Evolutionary conservation across 2,329 filamentous ascomycete species (phyloP).

Genomic region (Paraphoma chrysanthemicola): DNA sequence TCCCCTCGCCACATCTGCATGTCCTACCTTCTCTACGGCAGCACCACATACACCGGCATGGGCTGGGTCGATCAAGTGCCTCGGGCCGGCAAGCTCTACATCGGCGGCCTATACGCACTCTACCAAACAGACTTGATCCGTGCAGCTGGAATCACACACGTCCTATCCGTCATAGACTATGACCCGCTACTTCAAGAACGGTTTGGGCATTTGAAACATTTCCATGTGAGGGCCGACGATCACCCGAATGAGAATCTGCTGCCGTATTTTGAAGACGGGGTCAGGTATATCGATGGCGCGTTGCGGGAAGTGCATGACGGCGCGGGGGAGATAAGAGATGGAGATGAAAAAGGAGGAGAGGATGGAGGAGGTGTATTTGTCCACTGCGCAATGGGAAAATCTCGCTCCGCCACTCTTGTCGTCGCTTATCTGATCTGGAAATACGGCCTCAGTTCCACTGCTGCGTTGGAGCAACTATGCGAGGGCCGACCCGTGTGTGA

Average conservation of each 20-base stretch:
- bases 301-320: conserved; percentile 13
- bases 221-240: conserved; percentile 41
- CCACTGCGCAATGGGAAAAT: conserved; percentile 47
- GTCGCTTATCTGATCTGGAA: conserved; percentile 45
- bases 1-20: conserved; percentile 23
- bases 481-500: conserved; percentile 44
- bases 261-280: conserved; percentile 28
- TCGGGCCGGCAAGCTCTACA: conserved; percentile 44
- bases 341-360: neutral
- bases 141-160: conserved; percentile 41
- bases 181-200: conserved; percentile 33
- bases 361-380: conserved; percentile 34
- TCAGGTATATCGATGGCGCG: conserved; percentile 32
- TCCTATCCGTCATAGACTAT: conserved; percentile 43
- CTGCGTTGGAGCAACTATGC: conserved; percentile 36
- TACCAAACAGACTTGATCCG: conserved; percentile 48
- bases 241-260: conserved; percentile 41
- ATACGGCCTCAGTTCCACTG: conserved; percentile 18
- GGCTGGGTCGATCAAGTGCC: conserved; percentile 50
- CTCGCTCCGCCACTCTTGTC: conserved; percentile 38
- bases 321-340: neutral
- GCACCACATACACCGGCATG: conserved; percentile 39
- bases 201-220: conserved; percentile 36
- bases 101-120: conserved; percentile 52
- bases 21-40: conserved; percentile 43